Evolutionary conservation across 2,329 filamentous ascomycete species (phyloP), one percentile per base, ranked within the genome.

Genomic region (Penicillium sp.): DNA sequence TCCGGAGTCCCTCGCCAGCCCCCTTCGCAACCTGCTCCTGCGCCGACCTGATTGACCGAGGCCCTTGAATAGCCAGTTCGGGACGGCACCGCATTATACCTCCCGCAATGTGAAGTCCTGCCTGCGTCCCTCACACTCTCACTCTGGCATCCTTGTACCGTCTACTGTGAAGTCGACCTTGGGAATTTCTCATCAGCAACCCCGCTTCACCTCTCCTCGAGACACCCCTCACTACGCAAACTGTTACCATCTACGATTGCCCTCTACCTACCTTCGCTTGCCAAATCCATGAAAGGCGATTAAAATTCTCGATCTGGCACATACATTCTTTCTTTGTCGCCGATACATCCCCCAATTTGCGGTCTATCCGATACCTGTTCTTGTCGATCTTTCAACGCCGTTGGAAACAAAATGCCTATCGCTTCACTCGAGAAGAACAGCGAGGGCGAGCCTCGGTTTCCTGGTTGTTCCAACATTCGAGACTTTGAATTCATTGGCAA

Each of bases 401-500:
- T 14, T 22, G 20, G 22, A 25, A 11, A 52, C 61, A 72, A 61
- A 59, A 78, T 78, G 74, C 72, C 67, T 55, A 75, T 66, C 54
- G 63, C 60, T 53, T 78, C 79, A 43, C 73, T 82, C 42, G 83
- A 86, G 67, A 78, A 76, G 45, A 70, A 76, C 51, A 69, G 68
- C 58, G 70, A 77, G 73, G 84, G 76, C 62, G 79, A 72, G 73
- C 80, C 75, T 71, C 88, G 85, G 65, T 99, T 96, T 75, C 82
- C 83, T 55, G 95, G 95, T 63, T 97, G 94, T 81, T 95, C 92
- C 51, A 74, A 71, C 45, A 78, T 78, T 43, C 72, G 73, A 15
- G 74, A 79, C 38, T 79, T 76, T 61, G 73, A 74, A 54, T 78
- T 77, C 50, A 54, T 75, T 52, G 73, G 70, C 50, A 81, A 81